phyloP scores from a whole-genome alignment of 2,329 filamentous ascomycete species.

The Trichophyton simii region DNA sequence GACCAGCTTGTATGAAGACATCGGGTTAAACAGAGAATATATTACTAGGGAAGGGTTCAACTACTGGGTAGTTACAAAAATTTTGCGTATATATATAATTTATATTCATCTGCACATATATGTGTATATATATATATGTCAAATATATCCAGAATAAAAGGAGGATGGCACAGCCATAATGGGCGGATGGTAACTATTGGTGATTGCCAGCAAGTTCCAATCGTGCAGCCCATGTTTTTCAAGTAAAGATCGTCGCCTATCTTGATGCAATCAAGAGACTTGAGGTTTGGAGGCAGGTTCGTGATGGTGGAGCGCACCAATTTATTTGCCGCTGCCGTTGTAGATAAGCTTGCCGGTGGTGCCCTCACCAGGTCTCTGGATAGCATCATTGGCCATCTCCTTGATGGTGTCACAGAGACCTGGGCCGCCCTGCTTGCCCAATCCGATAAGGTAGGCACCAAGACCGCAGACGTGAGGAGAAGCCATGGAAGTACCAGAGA shows the following conservation, averaged over 20 bases:
- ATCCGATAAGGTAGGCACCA: conserved; percentile 39
- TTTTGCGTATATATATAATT: not conserved
- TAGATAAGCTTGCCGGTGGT: conserved; percentile 21
- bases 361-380: conserved; percentile 14
- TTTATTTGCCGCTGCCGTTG: conserved; percentile 13
- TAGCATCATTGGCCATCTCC: conserved; percentile 34
- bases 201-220: not conserved
- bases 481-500: conserved; percentile 27
- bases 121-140: not conserved
- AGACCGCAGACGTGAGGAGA: conserved; percentile 40
- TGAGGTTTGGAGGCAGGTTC: not conserved
- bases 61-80: not conserved
- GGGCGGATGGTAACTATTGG: not conserved
- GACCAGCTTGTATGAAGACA: no score
- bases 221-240: not conserved
- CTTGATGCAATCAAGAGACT: not conserved
- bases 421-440: conserved; percentile 38
- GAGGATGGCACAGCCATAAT: not conserved
- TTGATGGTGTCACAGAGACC: conserved; percentile 40
- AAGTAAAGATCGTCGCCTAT: not conserved
- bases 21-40: no score
- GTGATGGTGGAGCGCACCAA: not conserved
- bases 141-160: not conserved
- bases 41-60: no score
- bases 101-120: not conserved